Conservation (phyloP, 768 basidiomycete species). For the Lactarius hengduanensis region DNA sequence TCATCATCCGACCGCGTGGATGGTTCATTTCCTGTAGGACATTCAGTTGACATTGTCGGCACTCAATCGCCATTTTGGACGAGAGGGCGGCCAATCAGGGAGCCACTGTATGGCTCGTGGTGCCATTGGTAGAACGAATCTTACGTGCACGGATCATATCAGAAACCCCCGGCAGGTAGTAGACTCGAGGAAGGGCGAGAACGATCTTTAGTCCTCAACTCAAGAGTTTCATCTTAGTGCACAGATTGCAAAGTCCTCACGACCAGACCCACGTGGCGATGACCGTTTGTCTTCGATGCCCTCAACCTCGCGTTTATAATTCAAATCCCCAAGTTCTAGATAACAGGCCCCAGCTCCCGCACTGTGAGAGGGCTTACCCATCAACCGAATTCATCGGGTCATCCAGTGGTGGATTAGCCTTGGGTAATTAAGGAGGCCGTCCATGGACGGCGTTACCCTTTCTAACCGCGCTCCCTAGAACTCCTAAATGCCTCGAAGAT, state of each 20-base stretch:
- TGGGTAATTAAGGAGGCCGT: constrained; percentile 1
- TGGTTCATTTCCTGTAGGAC: not conserved
- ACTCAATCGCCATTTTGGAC: not conserved
- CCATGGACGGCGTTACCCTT: not conserved
- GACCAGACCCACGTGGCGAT: not conserved
- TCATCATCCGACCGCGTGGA: not conserved
- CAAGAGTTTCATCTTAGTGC: constrained; percentile 2
- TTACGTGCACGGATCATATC: not conserved
- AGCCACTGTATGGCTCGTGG: constrained; percentile 2
- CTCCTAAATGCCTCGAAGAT: not conserved
- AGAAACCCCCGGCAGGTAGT: not conserved
- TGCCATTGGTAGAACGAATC: not conserved
- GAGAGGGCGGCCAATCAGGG: not conserved
- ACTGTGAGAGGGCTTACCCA: constrained; percentile 9
- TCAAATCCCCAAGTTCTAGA: constrained; percentile 2
- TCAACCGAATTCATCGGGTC: constrained; percentile 18
- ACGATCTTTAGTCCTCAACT: not conserved
- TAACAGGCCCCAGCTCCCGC: not conserved
- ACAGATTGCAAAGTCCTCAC: not conserved
- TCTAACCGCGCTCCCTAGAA: not conserved
- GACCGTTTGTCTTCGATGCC: constrained; percentile 2
- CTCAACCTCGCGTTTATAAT: constrained; percentile 4
- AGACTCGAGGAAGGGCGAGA: not conserved
- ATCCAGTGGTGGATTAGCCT: constrained; percentile 3
- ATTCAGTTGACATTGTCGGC: not conserved